Evolutionary conservation across 2,329 filamentous ascomycete species (phyloP).

Genomic region (Cercospora sp.): DNA sequence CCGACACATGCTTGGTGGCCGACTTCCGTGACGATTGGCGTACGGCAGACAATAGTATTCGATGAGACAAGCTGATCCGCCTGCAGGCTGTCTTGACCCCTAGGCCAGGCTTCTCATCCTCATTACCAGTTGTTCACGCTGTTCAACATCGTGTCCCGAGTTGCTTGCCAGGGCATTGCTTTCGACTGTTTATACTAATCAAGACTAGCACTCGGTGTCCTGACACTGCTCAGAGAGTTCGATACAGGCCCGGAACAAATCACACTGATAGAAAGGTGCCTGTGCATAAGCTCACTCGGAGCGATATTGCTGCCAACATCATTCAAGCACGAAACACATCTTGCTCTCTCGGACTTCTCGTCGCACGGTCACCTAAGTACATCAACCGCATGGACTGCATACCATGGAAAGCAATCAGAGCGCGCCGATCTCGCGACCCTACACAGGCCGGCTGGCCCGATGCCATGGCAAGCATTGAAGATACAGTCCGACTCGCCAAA

Average conservation of each 20-base stretch:
- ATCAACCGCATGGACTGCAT: slow-evolving; percentile 24
- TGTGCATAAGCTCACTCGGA: neutral
- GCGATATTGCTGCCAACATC: neutral
- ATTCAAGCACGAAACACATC: neutral
- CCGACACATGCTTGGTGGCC: neutral
- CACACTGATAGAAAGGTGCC: neutral
- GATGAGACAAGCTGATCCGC: neutral
- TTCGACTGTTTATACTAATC: neutral
- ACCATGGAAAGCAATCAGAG: slow-evolving; percentile 12
- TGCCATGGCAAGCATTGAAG: slow-evolving; percentile 2
- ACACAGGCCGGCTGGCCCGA: neutral
- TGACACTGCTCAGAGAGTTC: neutral
- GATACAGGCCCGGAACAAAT: neutral
- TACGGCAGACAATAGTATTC: neutral
- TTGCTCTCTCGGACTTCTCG: neutral
- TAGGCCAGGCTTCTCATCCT: neutral
- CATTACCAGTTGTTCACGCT: neutral
- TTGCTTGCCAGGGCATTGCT: too few relatives aligned
- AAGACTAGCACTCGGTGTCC: neutral
- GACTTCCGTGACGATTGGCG: neutral
- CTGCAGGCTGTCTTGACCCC: neutral
- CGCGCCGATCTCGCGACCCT: neutral
- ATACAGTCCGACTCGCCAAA: neutral
- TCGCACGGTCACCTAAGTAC: neutral
- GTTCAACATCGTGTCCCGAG: neutral